phyloP scores from a whole-genome alignment of 2,329 filamentous ascomycete species.

The Ophiocordyceps robertsii region DNA sequence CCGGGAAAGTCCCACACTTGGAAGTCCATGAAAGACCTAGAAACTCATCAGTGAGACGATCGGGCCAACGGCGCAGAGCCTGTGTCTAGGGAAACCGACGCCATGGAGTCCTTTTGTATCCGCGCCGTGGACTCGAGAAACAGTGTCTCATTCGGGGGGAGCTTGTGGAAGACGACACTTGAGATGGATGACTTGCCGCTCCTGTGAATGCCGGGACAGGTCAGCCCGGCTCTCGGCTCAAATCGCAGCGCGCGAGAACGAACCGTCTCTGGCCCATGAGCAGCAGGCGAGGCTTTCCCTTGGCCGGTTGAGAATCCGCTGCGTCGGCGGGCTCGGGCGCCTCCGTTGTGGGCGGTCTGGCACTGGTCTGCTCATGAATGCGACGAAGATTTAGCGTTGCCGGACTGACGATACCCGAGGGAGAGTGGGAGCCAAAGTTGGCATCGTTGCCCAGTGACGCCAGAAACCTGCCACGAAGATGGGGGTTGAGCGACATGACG shows the following conservation, averaged over 20 bases:
- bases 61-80: not conserved
- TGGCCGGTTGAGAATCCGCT: slow-evolving; percentile 32
- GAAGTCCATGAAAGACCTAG: slow-evolving; percentile 96
- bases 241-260: slow-evolving; percentile 9
- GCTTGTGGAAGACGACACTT: slow-evolving; percentile 97
- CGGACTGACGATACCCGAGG: slow-evolving; percentile 31
- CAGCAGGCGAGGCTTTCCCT: slow-evolving; percentile 70
- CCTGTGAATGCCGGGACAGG: slow-evolving; percentile 32
- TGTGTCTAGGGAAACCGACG: slow-evolving; percentile 45
- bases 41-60: not conserved
- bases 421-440: slow-evolving; percentile 15
- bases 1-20: slow-evolving; percentile 97
- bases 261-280: slow-evolving; percentile 94
- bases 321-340: slow-evolving; percentile 29
- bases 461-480: slow-evolving; percentile 11
- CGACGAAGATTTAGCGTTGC: slow-evolving; percentile 51
- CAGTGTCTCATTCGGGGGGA: slow-evolving; percentile 87
- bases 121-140: slow-evolving; percentile 91
- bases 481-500: slow-evolving; percentile 20
- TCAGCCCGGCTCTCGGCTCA: not conserved
- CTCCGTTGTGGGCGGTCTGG: slow-evolving; percentile 36
- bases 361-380: slow-evolving; percentile 47
- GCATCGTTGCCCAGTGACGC: slow-evolving; percentile 11
- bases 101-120: slow-evolving; percentile 90
- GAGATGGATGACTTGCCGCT: slow-evolving; percentile 98